phyloP scores from a whole-genome alignment of 306 rosid genomes.

The Gastrolobium bilobum region DNA sequence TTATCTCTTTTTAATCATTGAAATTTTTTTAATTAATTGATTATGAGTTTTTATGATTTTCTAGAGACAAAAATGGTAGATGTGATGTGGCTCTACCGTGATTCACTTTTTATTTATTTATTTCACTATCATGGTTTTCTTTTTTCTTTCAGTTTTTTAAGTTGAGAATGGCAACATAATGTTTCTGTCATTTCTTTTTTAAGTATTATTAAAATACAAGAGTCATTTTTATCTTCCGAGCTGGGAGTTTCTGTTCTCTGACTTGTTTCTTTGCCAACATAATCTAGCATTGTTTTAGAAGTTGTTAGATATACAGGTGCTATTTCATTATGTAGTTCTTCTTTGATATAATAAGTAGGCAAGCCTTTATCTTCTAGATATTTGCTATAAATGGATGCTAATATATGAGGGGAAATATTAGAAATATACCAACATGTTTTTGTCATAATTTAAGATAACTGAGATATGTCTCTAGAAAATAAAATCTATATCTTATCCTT shows the following conservation, averaged over 20 bases:
- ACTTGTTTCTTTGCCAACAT: background rate
- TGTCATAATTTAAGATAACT: background rate
- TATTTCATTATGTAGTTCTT: background rate
- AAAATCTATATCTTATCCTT: no score
- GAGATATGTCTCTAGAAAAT: background rate
- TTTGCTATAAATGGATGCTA: background rate
- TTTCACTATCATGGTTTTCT: background rate
- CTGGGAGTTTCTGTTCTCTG: background rate
- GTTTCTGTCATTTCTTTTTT: constrained; percentile 29
- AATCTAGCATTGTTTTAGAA: background rate
- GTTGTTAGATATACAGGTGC: background rate
- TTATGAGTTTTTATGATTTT: background rate
- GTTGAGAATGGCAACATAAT: background rate
- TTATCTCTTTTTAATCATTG: no score
- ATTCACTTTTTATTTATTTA: background rate
- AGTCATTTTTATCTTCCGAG: background rate
- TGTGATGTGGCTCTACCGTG: background rate
- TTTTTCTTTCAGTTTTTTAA: background rate
- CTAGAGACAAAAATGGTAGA: background rate
- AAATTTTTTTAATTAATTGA: background rate
- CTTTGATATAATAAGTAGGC: background rate
- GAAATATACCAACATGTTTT: background rate
- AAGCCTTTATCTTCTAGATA: background rate
- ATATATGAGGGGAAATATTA: no score
- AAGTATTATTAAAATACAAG: background rate